Conservation (phyloP, 1,284 basidiomycete species). For the Trichosporon sp. region DNA sequence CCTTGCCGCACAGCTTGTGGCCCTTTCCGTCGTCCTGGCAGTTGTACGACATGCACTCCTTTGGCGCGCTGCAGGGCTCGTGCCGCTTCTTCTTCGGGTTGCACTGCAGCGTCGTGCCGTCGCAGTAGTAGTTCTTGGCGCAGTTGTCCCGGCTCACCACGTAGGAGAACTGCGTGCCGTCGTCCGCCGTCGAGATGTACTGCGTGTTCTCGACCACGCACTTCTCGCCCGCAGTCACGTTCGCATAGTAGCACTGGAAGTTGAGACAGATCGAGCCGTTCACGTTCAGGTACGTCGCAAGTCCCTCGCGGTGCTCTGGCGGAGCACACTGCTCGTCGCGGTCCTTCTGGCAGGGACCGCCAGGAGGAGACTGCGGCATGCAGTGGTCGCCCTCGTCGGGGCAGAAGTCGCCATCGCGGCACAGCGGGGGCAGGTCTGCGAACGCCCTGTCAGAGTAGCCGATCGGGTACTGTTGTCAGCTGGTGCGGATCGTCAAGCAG, state of each 20-base stretch:
- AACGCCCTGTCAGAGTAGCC: constrained; percentile 44
- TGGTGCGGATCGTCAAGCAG: neutral
- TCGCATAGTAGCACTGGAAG: constrained; percentile 71
- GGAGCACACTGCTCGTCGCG: constrained; percentile 75
- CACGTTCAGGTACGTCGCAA: constrained; percentile 64
- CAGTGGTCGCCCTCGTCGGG: constrained; percentile 76
- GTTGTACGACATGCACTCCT: constrained; percentile 75
- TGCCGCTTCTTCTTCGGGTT: constrained; percentile 57
- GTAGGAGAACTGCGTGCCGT: constrained; percentile 58
- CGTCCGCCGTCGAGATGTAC: constrained; percentile 59
- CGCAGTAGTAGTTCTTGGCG: constrained; percentile 63
- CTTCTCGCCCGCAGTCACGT: constrained; percentile 59
- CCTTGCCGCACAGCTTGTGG: constrained; percentile 53
- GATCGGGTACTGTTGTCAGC: constrained; percentile 40
- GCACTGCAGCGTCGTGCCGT: constrained; percentile 57
- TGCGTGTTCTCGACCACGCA: constrained; percentile 71
- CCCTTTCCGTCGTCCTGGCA: constrained; percentile 56
- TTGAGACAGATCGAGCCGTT: constrained; percentile 79
- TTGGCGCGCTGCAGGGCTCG: constrained; percentile 64
- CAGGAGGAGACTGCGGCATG: constrained; percentile 58
- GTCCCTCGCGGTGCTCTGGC: constrained; percentile 59
- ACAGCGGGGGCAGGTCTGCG: constrained; percentile 58
- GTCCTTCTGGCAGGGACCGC: constrained; percentile 72
- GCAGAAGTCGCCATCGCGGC: constrained; percentile 57
- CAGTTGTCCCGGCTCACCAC: constrained; percentile 67